phyloP scores from a whole-genome alignment of 352 stramenopile species.

The Pilasporangium apinafurcum region DNA sequence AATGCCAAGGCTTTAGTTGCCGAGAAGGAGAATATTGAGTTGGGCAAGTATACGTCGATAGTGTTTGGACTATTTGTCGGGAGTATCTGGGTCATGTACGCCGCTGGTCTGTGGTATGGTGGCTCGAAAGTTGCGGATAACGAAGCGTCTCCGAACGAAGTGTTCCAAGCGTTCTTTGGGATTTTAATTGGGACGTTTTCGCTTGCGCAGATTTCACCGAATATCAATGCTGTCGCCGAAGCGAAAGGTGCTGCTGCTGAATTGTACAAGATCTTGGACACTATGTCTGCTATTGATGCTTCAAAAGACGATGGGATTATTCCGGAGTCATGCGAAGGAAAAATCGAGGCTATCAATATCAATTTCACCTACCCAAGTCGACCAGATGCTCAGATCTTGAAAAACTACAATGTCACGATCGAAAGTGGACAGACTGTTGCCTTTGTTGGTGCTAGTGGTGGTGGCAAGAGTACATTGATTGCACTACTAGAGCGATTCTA shows the following conservation, averaged over 20 bases:
- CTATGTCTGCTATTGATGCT: conserved; percentile 36
- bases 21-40: conserved; percentile 12
- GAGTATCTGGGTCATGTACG: conserved; percentile 45
- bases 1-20: conserved; percentile 4
- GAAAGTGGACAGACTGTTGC: conserved; percentile 17
- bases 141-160: conserved; percentile 18
- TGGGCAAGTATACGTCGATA: conserved; percentile 9
- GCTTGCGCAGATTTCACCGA: conserved; percentile 42
- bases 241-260: conserved; percentile 31
- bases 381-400: conserved; percentile 24
- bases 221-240: conserved; percentile 36
- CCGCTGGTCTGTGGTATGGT: conserved; percentile 44
- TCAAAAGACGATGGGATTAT: conserved; percentile 14
- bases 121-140: conserved; percentile 21
- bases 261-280: conserved; percentile 55
- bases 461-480: conserved; percentile 36
- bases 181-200: conserved; percentile 40
- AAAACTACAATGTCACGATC: conserved; percentile 21
- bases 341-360: conserved; percentile 35
- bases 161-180: conserved; percentile 53
- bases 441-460: conserved; percentile 22
- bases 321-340: conserved; percentile 13
- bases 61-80: conserved; percentile 16
- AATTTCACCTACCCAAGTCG: conserved; percentile 66
- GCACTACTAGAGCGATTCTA: conserved; percentile 87